Conservation (phyloP, 805 yeast species). For the Hanseniaspora meyeri region DNA sequence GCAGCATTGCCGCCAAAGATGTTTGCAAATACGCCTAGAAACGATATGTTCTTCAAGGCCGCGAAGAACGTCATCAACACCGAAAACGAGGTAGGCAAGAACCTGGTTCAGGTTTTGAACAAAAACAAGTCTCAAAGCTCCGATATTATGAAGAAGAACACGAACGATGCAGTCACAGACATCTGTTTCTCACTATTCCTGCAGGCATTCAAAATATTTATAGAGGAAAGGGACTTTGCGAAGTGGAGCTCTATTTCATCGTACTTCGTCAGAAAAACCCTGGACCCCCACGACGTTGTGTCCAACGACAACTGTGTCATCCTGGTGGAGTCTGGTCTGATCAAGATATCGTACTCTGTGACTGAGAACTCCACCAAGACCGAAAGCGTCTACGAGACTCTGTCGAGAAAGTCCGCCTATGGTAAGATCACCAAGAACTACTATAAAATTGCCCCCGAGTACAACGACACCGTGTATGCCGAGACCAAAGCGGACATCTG, state of each 20-base stretch:
- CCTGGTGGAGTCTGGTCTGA: slow-evolving; percentile 45
- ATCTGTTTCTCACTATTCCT: slow-evolving; percentile 20
- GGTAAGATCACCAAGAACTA: slow-evolving; percentile 31
- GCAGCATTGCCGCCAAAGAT: background rate
- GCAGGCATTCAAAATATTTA: slow-evolving; percentile 23
- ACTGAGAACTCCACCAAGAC: slow-evolving; percentile 16
- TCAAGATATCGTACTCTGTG: slow-evolving; percentile 35
- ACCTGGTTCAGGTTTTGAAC: slow-evolving; percentile 15
- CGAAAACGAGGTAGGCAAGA: slow-evolving; percentile 22
- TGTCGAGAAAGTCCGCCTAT: slow-evolving; percentile 45
- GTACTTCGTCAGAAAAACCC: slow-evolving; percentile 39
- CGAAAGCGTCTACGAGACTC: slow-evolving; percentile 31
- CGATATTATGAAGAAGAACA: background rate
- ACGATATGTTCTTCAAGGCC: slow-evolving; percentile 30
- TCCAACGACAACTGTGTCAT: slow-evolving; percentile 34
- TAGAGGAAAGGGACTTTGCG: slow-evolving; percentile 12
- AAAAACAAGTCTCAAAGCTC: slow-evolving; percentile 2
- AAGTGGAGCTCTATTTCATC: slow-evolving; percentile 10
- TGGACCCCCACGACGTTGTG: slow-evolving; percentile 37
- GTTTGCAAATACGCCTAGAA: slow-evolving; percentile 30
- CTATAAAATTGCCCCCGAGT: slow-evolving; percentile 28
- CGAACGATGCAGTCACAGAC: background rate
- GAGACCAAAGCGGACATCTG: slow-evolving; percentile 58
- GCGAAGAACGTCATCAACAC: slow-evolving; percentile 28
- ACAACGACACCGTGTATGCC: slow-evolving; percentile 39